A percentile compares a stretch with the other conserved stretches of the same genome.
Evolutionary conservation across 345 rosid species (phyloP).

Genomic region (Acer saccharum): DNA sequence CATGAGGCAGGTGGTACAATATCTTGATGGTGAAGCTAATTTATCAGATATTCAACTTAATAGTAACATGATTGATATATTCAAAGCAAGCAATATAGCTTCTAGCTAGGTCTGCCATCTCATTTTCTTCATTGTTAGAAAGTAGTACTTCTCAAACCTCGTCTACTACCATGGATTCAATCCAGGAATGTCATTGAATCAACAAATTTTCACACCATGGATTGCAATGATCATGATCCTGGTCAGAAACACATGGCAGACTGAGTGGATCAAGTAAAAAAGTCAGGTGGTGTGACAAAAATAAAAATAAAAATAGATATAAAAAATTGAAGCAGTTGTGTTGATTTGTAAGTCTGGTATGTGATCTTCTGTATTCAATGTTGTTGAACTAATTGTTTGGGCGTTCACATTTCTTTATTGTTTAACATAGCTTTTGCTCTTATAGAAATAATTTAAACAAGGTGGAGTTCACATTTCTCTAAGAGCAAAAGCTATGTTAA

Average conservation of each 20-base stretch:
- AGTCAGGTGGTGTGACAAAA: neutral
- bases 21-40: conserved; percentile 35
- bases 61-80: neutral
- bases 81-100: neutral
- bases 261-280: neutral
- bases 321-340: neutral
- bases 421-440: too few species aligned
- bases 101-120: neutral
- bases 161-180: too few species aligned
- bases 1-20: conserved; percentile 36
- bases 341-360: neutral
- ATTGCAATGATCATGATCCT: neutral
- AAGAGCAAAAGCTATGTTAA: too few species aligned
- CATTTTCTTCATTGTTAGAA: neutral
- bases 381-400: neutral
- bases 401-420: too few species aligned
- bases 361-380: neutral
- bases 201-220: too few species aligned
- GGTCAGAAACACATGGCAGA: neutral
- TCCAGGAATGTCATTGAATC: too few species aligned
- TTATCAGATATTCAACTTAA: conserved; percentile 17
- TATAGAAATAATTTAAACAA: too few species aligned
- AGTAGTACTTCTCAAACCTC: too few species aligned
- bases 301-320: too few species aligned
- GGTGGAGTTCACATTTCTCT: too few species aligned